phyloP scores from a whole-genome alignment of 2,329 filamentous ascomycete genomes.

The Pestalotiopsis fici region DNA sequence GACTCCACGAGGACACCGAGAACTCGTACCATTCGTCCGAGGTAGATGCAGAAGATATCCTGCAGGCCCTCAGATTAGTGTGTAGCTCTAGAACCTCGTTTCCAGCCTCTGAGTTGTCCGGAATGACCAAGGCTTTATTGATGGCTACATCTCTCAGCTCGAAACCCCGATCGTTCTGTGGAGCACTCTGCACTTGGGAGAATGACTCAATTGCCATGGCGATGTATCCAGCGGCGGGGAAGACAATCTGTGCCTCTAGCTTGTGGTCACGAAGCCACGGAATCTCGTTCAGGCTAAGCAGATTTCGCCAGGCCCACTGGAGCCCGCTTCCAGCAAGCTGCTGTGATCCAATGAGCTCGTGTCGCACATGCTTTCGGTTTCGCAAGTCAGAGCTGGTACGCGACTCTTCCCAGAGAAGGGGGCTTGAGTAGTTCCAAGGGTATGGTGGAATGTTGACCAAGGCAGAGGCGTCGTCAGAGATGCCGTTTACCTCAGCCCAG shows the following conservation, averaged over 20 bases:
- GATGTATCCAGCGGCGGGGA: constrained; percentile 41
- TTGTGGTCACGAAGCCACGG: constrained; percentile 51
- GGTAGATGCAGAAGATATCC: background rate
- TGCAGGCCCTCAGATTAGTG: constrained; percentile 9
- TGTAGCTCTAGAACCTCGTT: constrained; percentile 10
- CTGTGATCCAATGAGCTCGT: constrained; percentile 39
- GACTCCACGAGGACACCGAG: constrained; percentile 13
- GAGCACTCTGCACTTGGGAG: constrained; percentile 14
- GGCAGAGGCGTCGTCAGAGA: background rate
- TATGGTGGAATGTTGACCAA: constrained; percentile 41
- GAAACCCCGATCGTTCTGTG: background rate
- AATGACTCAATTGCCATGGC: constrained; percentile 37
- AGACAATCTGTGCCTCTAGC: constrained; percentile 48
- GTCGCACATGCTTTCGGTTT: constrained; percentile 31
- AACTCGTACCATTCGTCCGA: constrained; percentile 18
- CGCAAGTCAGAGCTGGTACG: constrained; percentile 33
- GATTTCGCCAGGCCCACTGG: constrained; percentile 34
- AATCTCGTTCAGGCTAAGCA: constrained; percentile 31
- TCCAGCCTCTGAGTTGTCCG: background rate
- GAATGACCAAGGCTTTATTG: background rate
- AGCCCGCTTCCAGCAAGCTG: constrained; percentile 27
- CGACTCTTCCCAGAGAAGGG: constrained; percentile 38
- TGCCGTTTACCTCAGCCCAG: background rate
- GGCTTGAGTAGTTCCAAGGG: constrained; percentile 43
- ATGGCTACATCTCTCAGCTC: background rate